Conservation (phyloP, 257 asterid genomes). For the Primulina tabacum region DNA sequence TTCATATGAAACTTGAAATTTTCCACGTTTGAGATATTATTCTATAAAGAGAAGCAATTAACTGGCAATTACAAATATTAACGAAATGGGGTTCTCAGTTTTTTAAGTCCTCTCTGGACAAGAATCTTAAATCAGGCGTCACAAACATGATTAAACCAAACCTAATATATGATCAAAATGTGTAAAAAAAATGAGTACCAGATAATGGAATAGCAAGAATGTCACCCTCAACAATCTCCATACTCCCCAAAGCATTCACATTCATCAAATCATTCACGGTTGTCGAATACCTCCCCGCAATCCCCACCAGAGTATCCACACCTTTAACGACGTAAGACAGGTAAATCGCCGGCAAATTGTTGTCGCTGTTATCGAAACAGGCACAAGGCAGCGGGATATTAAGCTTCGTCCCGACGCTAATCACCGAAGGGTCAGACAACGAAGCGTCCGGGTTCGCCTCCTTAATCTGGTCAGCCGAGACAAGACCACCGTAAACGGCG, state of each 20-base stretch:
- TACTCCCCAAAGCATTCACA: conserved; percentile 65
- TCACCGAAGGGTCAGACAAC: conserved; percentile 63
- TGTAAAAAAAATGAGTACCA: conserved; percentile 38
- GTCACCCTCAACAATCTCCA: conserved; percentile 69
- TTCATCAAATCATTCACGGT: conserved; percentile 85
- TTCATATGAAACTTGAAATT: background rate
- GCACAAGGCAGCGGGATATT: conserved; percentile 90
- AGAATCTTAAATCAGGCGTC: too few species aligned
- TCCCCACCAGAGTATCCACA: conserved; percentile 67
- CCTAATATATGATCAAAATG: background rate
- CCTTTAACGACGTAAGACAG: conserved; percentile 71
- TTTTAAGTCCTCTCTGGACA: background rate
- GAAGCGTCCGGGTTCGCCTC: conserved; percentile 66
- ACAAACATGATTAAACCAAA: background rate
- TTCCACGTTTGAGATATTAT: background rate
- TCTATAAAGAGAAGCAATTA: too few species aligned
- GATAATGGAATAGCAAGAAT: conserved; percentile 87
- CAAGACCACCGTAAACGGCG: conserved; percentile 65
- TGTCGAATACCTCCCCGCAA: conserved; percentile 65
- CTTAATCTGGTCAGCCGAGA: conserved; percentile 79
- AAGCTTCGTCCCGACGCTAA: conserved; percentile 58
- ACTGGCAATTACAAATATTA: too few species aligned
- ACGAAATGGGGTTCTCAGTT: background rate
- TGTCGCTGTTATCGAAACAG: conserved; percentile 79
- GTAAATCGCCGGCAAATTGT: conserved; percentile 76